These are phyloP conservation scores for Ophiostoma sp. DNA, from an alignment of 2,329 filamentous ascomycete species.

Conservation along the genomic window DNA sequence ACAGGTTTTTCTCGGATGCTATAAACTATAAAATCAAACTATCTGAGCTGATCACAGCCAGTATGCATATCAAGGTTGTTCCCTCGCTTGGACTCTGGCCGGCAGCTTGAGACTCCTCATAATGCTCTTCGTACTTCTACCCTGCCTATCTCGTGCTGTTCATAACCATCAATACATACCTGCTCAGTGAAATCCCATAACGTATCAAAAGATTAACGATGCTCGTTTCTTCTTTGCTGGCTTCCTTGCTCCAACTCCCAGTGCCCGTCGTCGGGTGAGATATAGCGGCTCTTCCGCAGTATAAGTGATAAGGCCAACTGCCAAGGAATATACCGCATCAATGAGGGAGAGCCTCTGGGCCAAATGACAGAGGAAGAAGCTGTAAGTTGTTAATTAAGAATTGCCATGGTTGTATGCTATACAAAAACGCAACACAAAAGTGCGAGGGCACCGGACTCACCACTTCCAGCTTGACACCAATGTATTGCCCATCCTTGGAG, in stretches of 20 bases:
- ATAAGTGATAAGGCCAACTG: neutral
- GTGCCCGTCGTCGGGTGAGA: neutral
- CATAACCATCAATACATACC: no score
- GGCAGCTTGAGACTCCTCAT: no score
- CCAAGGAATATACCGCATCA: neutral
- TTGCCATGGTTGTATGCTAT: neutral
- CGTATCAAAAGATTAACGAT: no score
- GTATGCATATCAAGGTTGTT: no score
- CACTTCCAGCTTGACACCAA: slow-evolving; percentile 64
- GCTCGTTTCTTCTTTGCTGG: no score
- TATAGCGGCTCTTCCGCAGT: neutral
- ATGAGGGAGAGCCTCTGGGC: slow-evolving; percentile 49
- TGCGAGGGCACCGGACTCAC: slow-evolving; percentile 37
- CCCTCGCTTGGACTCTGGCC: no score
- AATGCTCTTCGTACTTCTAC: no score
- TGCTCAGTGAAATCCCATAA: no score
- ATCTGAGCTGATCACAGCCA: no score
- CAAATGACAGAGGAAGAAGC: slow-evolving; percentile 64
- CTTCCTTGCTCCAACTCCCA: neutral
- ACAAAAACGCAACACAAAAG: no score
- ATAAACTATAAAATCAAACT: neutral
- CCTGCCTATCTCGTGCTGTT: no score
- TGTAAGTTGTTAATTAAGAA: slow-evolving; percentile 31
- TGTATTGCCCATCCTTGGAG: slow-evolving; percentile 68
- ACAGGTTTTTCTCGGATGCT: neutral